These are phyloP conservation scores for Podila clonocystis DNA, from an alignment of 192 early-diverging fungal genomes.

Conservation along the genomic window DNA sequence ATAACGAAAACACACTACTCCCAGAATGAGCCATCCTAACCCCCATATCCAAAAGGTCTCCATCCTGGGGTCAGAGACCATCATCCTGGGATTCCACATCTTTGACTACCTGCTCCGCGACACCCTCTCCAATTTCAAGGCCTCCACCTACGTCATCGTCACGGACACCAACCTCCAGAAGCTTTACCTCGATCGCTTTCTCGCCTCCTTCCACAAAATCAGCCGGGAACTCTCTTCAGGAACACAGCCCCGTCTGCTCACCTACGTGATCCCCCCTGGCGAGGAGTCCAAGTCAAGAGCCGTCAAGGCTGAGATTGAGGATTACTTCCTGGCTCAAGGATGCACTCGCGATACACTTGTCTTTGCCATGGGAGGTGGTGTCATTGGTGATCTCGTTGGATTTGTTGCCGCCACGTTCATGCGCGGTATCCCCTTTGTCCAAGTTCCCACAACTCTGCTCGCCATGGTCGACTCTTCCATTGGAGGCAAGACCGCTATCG, in stretches of 20 bases:
- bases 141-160: slow-evolving; percentile 88
- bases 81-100: slow-evolving; percentile 87
- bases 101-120: slow-evolving; percentile 79
- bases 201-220: slow-evolving; percentile 61
- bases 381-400: slow-evolving; percentile 96
- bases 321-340: slow-evolving; percentile 84
- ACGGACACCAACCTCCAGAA: slow-evolving; percentile 88
- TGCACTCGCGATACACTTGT: slow-evolving; percentile 95
- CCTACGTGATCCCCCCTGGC: slow-evolving; percentile 85
- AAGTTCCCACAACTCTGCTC: slow-evolving; percentile 94
- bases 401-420: slow-evolving; percentile 99
- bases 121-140: slow-evolving; percentile 72
- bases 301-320: slow-evolving; percentile 88
- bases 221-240: slow-evolving; percentile 28
- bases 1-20: background rate
- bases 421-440: slow-evolving; percentile 94
- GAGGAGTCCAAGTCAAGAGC: slow-evolving; percentile 90
- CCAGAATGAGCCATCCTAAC: slow-evolving; percentile 47
- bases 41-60: slow-evolving; percentile 76
- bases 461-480: slow-evolving; percentile 99
- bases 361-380: slow-evolving; percentile 95
- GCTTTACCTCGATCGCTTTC: slow-evolving; percentile 74
- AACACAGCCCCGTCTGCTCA: slow-evolving; percentile 67
- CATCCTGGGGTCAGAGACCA: slow-evolving; percentile 90
- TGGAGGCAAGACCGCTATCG: slow-evolving; percentile 97